phyloP scores from a whole-genome alignment of 139 green algal species.

The Chlorella sp. region DNA sequence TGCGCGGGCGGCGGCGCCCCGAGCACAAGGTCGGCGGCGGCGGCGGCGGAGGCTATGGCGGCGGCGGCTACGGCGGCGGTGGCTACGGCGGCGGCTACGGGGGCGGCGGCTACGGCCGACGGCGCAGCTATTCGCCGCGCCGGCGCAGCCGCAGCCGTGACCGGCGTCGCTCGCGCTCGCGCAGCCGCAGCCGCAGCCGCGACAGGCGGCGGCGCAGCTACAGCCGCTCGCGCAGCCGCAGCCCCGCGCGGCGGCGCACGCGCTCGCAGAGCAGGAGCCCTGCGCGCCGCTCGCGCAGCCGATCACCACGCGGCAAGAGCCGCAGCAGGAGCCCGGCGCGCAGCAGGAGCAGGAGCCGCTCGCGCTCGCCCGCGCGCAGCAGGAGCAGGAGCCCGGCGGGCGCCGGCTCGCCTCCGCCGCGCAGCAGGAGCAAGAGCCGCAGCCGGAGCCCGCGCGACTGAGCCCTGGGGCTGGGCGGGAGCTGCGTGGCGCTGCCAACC shows the following conservation, averaged over 20 bases:
- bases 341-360: not conserved
- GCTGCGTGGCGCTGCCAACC: no score
- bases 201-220: not conserved
- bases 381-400: not conserved
- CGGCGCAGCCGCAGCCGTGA: not conserved
- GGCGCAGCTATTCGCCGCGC: slow-evolving; percentile 9
- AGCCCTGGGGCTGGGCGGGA: no score
- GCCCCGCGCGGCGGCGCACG: no score
- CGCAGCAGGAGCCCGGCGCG: not conserved
- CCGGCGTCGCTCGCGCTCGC: not conserved
- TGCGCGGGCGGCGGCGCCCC: slow-evolving; percentile 17
- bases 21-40: not conserved
- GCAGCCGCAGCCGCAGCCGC: slow-evolving; percentile 3
- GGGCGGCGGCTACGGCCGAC: not conserved
- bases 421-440: slow-evolving; percentile 3
- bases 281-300: not conserved
- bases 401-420: not conserved
- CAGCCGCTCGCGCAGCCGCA: not conserved
- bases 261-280: not conserved
- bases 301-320: not conserved
- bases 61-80: not conserved
- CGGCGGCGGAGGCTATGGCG: not conserved
- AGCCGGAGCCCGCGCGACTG: not conserved
- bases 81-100: slow-evolving; percentile 3
- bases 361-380: not conserved